Conservation (phyloP, 148 eudicot species). For the Selenicereus undatus region DNA sequence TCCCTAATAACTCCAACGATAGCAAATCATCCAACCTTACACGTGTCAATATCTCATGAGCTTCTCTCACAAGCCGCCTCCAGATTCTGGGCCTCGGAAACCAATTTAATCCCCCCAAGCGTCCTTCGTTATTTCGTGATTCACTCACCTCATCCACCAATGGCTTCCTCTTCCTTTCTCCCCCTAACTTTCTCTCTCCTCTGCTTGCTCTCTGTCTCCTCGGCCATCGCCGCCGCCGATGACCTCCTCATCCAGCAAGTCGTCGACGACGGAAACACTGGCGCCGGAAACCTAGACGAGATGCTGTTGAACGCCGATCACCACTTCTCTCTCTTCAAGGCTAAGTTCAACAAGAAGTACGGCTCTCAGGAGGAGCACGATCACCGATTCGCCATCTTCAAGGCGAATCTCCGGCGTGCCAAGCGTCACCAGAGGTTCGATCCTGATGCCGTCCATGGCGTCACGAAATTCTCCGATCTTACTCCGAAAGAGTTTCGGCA, state of each 20-base stretch:
- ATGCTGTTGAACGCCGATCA: constrained; percentile 50
- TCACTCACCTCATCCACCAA: neutral
- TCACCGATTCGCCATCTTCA: constrained; percentile 51
- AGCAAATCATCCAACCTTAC: neutral
- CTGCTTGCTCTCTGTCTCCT: constrained; percentile 30
- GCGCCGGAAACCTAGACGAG: constrained; percentile 14
- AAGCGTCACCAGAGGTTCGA: constrained; percentile 66
- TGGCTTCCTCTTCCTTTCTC: constrained; percentile 27
- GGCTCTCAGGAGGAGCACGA: constrained; percentile 62
- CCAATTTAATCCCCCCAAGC: constrained; percentile 1
- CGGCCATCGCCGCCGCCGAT: constrained; percentile 21
- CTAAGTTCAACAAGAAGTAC: constrained; percentile 52
- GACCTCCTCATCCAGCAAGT: constrained; percentile 65
- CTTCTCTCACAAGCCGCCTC: neutral
- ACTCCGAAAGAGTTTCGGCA: constrained; percentile 65
- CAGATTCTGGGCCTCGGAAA: constrained; percentile 13
- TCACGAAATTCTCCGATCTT: constrained; percentile 80
- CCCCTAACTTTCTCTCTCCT: constrained; percentile 33
- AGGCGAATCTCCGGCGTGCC: constrained; percentile 72
- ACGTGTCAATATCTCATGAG: constrained; percentile 21
- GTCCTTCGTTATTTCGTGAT: neutral
- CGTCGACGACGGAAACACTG: constrained; percentile 16
- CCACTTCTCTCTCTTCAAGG: constrained; percentile 70
- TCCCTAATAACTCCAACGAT: constrained; percentile 11
- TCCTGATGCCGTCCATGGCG: constrained; percentile 78